phyloP scores from a whole-genome alignment of 2,329 filamentous ascomycete species.

The Didymosphaeria variabile region DNA sequence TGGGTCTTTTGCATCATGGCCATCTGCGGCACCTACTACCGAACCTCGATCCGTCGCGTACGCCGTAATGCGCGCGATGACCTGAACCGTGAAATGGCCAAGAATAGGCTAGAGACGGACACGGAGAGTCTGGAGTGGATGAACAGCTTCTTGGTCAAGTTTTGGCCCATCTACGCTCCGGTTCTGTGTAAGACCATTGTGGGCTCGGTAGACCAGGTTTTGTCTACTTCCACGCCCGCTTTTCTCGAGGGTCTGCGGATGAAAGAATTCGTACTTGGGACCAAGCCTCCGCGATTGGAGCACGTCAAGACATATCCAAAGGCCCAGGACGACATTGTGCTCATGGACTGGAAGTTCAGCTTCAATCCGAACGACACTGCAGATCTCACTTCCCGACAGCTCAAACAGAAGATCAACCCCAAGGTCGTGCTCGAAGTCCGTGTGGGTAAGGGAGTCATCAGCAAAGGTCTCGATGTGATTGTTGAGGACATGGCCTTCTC shows the following conservation, averaged over 20 bases:
- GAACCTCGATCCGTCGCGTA: slow-evolving; percentile 91
- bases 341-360: slow-evolving; percentile 99
- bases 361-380: slow-evolving; percentile 95
- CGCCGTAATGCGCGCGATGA: slow-evolving; percentile 97
- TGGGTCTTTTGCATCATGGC: slow-evolving; percentile 97
- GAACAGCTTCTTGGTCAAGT: slow-evolving; percentile 97
- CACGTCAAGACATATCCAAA: slow-evolving; percentile 98
- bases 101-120: slow-evolving; percentile 88
- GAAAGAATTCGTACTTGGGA: slow-evolving; percentile 92
- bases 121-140: slow-evolving; percentile 97
- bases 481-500: slow-evolving; percentile 98
- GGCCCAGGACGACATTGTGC: slow-evolving; percentile 90
- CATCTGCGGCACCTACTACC: slow-evolving; percentile 91
- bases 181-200: slow-evolving; percentile 92
- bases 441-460: slow-evolving; percentile 94
- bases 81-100: slow-evolving; percentile 85
- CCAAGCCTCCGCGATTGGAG: slow-evolving; percentile 94
- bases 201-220: slow-evolving; percentile 92
- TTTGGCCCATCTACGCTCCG: slow-evolving; percentile 98
- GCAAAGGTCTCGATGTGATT: slow-evolving; percentile 96
- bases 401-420: slow-evolving; percentile 96
- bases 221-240: slow-evolving; percentile 88
- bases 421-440: slow-evolving; percentile 96
- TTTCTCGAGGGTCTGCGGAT: slow-evolving; percentile 94
- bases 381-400: slow-evolving; percentile 87